Base-by-base conservation (phyloP, 2,329 filamentous ascomycete species). In the Fusarium irregulare region DNA sequence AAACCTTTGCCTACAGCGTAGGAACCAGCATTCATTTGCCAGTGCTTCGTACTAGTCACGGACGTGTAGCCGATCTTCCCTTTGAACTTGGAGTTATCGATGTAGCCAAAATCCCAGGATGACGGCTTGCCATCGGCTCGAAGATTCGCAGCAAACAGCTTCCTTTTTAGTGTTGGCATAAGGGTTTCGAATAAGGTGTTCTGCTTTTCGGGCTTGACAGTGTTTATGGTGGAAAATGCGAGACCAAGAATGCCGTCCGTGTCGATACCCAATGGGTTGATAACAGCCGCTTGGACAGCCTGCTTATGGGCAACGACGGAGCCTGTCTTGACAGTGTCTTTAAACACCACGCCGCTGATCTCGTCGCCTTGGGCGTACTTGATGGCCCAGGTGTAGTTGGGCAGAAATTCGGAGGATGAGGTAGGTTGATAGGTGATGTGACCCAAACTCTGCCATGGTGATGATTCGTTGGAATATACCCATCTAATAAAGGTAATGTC, bases 31-130 rank as follows among this genome's bases (percentile, higher is more conserved):
- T 51, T 51, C 54, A 56, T 51, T 0, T 14, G 10, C 54, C 54
- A 56, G n/a, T 56, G 20, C 6, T 28, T 56, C 0, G 3, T 6
- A 10, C 54, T 51, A 4, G n/a, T 48, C 12, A 51, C 54, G 2
- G 45, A 8, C 1, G 54, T 51, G 4, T 56, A 56, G 11, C 28
- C 10, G 1, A 56, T 11, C 7, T 40, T n/a, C 0, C 54, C 54
- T n/a, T 51, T 56, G n/a, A 51, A 56, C 45, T 56, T 56, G 30
- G 54, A 27, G 1, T 27, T 20, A 7, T 56, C 54, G n/a, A 51
- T 56, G 13, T 56, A 56, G 0, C 54, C 54, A 28, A 56, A 56
- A 3, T 56, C 54, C 45, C 23, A 56, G 1, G 54, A 51, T 14
- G 54, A n/a, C 2, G 45, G 30, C 45, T 51, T 56, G 5, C 54